Evolutionary conservation across 1,139 yeast species (phyloP).

Genomic region (Debaryomycetaceae sp.): DNA sequence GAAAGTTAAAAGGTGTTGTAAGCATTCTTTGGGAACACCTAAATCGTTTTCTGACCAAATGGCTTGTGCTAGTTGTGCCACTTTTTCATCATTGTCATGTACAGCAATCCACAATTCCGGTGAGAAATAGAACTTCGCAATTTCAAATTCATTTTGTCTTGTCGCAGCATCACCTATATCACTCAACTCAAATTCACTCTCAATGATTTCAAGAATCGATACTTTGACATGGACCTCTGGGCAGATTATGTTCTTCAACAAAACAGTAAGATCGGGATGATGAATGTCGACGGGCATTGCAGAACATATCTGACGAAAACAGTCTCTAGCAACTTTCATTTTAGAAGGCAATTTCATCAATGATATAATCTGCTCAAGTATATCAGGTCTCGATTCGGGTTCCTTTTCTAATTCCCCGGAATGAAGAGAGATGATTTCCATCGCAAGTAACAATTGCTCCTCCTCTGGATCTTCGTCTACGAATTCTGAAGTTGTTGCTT

Average conservation of each 20-base stretch:
- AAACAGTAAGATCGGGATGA: conserved; percentile 52
- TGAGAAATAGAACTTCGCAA: conserved; percentile 26
- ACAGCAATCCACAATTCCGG: conserved; percentile 76
- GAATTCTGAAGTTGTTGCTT: conserved; percentile 55
- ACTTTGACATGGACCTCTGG: conserved; percentile 71
- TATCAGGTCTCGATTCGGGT: conserved; percentile 63
- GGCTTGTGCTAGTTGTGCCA: conserved; percentile 66
- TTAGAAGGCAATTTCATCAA: conserved; percentile 72
- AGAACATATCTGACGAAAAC: conserved; percentile 72
- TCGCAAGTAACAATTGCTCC: conserved; percentile 74
- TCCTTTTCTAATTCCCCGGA: conserved; percentile 69
- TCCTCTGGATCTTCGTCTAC: conserved; percentile 81
- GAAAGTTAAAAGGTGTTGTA: conserved; percentile 44
- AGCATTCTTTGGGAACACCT: conserved; percentile 38
- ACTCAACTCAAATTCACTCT: conserved; percentile 79
- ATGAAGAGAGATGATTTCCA: conserved; percentile 75
- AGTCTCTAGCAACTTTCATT: conserved; percentile 79
- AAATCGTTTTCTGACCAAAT: conserved; percentile 83
- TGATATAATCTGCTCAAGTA: conserved; percentile 59
- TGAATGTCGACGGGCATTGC: conserved; percentile 63
- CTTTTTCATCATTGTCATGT: conserved; percentile 67
- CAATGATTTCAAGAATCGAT: conserved; percentile 77
- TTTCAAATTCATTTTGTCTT: no score
- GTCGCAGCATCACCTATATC: conserved; percentile 31
- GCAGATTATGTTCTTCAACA: conserved; percentile 58